phyloP scores from a whole-genome alignment of 1,284 basidiomycete species.

The Cryptococcus maquisensis region DNA sequence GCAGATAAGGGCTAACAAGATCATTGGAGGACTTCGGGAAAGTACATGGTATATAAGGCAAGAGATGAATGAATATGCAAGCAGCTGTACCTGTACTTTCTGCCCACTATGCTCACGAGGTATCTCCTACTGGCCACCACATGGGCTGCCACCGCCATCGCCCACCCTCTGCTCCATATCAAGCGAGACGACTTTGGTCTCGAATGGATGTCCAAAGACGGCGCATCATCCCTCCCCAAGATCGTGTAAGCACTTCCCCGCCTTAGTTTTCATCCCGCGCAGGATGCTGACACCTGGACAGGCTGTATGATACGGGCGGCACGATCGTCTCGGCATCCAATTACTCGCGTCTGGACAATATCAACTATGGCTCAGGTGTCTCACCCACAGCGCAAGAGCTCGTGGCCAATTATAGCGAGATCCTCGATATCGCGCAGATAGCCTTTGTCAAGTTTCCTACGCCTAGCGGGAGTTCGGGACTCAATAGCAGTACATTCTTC shows the following conservation, averaged over 20 bases:
- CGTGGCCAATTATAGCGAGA: slow-evolving; percentile 9
- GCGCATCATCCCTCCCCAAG: slow-evolving; percentile 5
- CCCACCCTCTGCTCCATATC: background rate
- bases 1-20: too few relatives aligned
- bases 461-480: slow-evolving; percentile 6
- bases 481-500: slow-evolving; percentile 28
- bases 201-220: slow-evolving; percentile 11
- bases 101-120: too few relatives aligned
- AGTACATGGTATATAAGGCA: too few relatives aligned
- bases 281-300: background rate
- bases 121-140: background rate
- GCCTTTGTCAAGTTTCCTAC: slow-evolving; percentile 4
- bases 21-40: too few relatives aligned
- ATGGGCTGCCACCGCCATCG: background rate
- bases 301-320: slow-evolving; percentile 11
- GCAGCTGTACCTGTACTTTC: too few relatives aligned
- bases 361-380: slow-evolving; percentile 10
- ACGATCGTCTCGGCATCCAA: slow-evolving; percentile 10
- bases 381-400: slow-evolving; percentile 6
- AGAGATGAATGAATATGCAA: too few relatives aligned
- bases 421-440: slow-evolving; percentile 10
- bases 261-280: background rate
- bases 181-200: slow-evolving; percentile 9
- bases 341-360: slow-evolving; percentile 12
- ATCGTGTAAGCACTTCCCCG: slow-evolving; percentile 5